These are phyloP conservation scores for Podaxis sp. DNA, from an alignment of 768 basidiomycete species.

Conservation along the genomic window DNA sequence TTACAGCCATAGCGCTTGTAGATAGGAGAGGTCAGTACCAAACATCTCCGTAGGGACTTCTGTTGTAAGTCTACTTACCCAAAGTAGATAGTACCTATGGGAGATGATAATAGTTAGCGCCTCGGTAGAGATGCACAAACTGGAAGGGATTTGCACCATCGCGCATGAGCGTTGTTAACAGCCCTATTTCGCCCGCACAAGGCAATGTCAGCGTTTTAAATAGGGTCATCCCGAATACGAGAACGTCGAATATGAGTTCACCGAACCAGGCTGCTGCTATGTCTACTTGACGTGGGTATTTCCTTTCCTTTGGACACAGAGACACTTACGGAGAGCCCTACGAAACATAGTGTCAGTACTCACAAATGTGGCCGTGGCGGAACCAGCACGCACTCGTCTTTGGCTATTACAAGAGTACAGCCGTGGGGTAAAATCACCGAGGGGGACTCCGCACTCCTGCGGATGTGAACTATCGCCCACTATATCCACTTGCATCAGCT, in stretches of 20 bases:
- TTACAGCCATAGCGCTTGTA: not conserved
- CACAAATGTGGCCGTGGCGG: not conserved
- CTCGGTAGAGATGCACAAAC: not conserved
- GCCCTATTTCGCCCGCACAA: constrained; percentile 20
- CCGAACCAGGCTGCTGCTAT: constrained; percentile 36
- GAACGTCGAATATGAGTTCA: constrained; percentile 36
- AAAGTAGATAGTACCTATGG: constrained; percentile 38
- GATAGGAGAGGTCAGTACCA: constrained; percentile 9
- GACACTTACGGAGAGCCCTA: not conserved
- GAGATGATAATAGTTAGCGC: not conserved
- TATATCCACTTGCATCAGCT: not conserved
- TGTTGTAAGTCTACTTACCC: constrained; percentile 23
- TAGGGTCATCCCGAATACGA: constrained; percentile 39
- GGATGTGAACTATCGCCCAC: not conserved
- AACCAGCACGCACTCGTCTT: not conserved
- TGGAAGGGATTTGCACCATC: constrained; percentile 31
- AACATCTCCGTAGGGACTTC: not conserved
- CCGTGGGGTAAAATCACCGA: not conserved
- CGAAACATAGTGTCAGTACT: not conserved
- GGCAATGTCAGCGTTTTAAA: constrained; percentile 29
- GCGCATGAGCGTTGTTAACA: constrained; percentile 29
- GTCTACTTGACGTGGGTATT: constrained; percentile 18
- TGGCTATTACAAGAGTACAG: not conserved
- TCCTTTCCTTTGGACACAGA: not conserved
- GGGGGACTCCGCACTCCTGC: not conserved